Base-by-base conservation (phyloP, 352 stramenopile species). In the Plasmopara halstedii region DNA sequence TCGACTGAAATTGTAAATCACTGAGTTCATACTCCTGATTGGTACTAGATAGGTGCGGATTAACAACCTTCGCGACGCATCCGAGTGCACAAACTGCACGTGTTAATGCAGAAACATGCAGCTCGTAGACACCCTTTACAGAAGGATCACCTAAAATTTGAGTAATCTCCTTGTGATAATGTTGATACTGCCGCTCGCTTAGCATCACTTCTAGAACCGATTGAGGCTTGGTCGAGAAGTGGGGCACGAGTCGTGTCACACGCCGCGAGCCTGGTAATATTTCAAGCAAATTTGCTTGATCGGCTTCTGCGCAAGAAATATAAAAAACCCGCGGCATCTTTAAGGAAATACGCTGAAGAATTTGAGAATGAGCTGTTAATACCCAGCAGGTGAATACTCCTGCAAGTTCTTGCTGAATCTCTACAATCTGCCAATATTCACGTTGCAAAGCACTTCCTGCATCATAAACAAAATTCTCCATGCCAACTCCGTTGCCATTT, bases 301-400 rank as follows among this genome's bases (percentile, higher is more conserved):
- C 83, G 7, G 87, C 59, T 48, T 94, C 76, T 31, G 86, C 56
- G 15, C 68, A 67, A 3, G 72, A 67, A 15, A 84, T 59, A 38
- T 83, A 83, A 42, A 87, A 78, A n/a, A 79, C 35, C 0, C 73
- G 65, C n/a, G 76, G 76, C 42, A 88, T 65, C 41, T 84, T 84
- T 8, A 88, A 34, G 11, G 76, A 84, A 44, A 88, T 80, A 27
- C 76, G 70, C 45, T 88, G 73, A 2, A 88, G 64, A 56, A 85
- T 67, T 32, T 83, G 75, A 13, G 76, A 83, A 13, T 84, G 65
- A 6, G 57, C 71, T 19, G 96, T 95, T 58, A 99, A 84, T n/a
- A 97, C 89, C 86, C 92, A 99, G n/a, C 97, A 79, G 19, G 88
- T 84, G 46, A 98, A 97, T 10, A 85, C 73, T 23, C 95, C 94